Conservation (phyloP, 2,329 filamentous ascomycete species). For the Penicillium oxalicum region DNA sequence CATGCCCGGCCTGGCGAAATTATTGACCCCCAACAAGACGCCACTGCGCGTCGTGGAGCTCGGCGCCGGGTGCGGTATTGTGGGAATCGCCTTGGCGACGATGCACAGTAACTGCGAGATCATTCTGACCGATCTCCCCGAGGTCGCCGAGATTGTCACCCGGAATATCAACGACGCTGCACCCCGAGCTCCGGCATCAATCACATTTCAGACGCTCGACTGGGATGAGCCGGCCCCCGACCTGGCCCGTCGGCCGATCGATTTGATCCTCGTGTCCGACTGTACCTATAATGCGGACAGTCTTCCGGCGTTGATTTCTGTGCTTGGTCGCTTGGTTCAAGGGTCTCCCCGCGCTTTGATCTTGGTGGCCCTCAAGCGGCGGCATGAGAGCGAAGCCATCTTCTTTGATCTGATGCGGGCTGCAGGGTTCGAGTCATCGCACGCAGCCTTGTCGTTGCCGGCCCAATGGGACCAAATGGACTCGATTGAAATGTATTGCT, state of each 20-base stretch:
- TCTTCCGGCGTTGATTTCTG: conserved; percentile 56
- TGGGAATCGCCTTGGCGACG: conserved; percentile 58
- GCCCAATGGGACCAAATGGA: conserved; percentile 31
- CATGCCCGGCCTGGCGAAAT: conserved; percentile 28
- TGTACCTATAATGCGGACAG: conserved; percentile 69
- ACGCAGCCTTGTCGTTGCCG: conserved; percentile 33
- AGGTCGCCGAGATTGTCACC: conserved; percentile 56
- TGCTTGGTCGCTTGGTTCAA: conserved; percentile 46
- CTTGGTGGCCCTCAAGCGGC: conserved; percentile 59
- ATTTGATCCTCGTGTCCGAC: conserved; percentile 61
- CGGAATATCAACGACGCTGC: conserved; percentile 48
- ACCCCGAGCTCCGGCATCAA: conserved; percentile 38
- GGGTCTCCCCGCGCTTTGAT: conserved; percentile 47
- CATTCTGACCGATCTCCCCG: conserved; percentile 59
- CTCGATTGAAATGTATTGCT: conserved; percentile 36
- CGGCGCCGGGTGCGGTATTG: conserved; percentile 63
- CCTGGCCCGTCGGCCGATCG: conserved; percentile 38
- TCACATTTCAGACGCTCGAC: conserved; percentile 52
- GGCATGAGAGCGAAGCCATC: conserved; percentile 59
- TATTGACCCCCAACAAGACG: conserved; percentile 24
- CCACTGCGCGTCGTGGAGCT: conserved; percentile 55
- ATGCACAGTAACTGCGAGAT: conserved; percentile 49
- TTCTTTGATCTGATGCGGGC: conserved; percentile 59
- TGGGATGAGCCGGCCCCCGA: conserved; percentile 55
- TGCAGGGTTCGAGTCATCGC: conserved; percentile 30